Percentiles rank a stretch among this genome's conserved stretches.
Conservation (phyloP, 2,329 filamentous ascomycete genomes). For the Fusarium sp. region DNA sequence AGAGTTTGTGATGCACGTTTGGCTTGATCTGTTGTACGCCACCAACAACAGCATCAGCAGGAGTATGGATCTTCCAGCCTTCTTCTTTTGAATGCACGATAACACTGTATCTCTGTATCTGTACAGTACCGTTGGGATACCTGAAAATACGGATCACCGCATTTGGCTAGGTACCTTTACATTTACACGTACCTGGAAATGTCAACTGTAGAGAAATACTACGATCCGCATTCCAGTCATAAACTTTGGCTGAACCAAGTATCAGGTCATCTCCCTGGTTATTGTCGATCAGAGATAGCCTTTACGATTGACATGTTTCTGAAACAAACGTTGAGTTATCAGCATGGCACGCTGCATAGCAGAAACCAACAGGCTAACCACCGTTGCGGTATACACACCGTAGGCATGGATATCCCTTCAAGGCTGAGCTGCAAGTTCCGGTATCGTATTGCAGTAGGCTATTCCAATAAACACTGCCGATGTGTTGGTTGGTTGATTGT, state of each 20-base stretch:
- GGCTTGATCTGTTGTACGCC: conserved; percentile 26
- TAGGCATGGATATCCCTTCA: conserved; percentile 1
- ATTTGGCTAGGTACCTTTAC: neutral
- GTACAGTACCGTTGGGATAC: neutral
- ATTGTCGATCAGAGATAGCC: neutral
- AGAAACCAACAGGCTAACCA: neutral
- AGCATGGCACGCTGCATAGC: neutral
- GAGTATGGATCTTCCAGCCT: neutral
- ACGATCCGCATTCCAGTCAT: conserved; percentile 23
- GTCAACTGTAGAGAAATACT: neutral
- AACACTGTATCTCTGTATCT: neutral
- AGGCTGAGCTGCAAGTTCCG: neutral
- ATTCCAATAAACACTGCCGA: conserved; percentile 6
- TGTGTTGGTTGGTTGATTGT: conserved; percentile 23
- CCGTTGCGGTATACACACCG: neutral
- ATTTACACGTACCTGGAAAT: neutral
- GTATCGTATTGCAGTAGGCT: neutral
- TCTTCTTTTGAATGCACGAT: neutral
- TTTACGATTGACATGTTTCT: neutral
- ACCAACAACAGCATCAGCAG: conserved; percentile 23
- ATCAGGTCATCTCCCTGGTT: conserved; percentile 2
- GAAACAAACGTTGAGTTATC: conserved; percentile 11
- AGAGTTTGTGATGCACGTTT: conserved; percentile 15
- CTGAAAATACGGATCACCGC: neutral
- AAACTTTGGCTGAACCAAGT: conserved; percentile 6